Base-by-base conservation (phyloP, 2,329 filamentous ascomycete species). In the Colletotrichum tanaceti region DNA sequence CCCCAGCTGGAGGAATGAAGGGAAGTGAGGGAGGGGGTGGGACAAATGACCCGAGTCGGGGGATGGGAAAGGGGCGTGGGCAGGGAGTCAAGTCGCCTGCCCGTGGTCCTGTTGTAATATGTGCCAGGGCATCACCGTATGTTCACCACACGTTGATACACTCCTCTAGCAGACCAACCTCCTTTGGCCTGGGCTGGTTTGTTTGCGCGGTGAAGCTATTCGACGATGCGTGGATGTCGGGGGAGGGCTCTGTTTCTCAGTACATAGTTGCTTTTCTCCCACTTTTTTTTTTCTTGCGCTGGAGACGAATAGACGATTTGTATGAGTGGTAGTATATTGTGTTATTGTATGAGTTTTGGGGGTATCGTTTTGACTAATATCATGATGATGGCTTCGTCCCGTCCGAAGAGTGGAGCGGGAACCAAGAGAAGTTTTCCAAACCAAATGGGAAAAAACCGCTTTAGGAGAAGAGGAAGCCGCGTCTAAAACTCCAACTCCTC, bases 401-500 rank as follows among this genome's bases (percentile, higher is more conserved):
- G 39, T 41, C 39, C 13, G 7, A 7, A 32, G 9, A n/a, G n/a
- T n/a, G n/a, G n/a, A n/a, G n/a, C n/a, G n/a, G n/a, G n/a, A n/a
- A n/a, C n/a, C n/a, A n/a, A n/a, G n/a, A n/a, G n/a, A n/a, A n/a
- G n/a, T n/a, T n/a, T n/a, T n/a, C n/a, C n/a, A n/a, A n/a, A n/a
- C n/a, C n/a, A n/a, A n/a, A n/a, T n/a, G n/a, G n/a, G n/a, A n/a
- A n/a, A n/a, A n/a, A n/a, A n/a, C n/a, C n/a, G n/a, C n/a, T n/a
- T 10, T 0, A 10, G 28, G 52, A 24, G 28, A 5, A 2, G 20
- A 2, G 20, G 1, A 53, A 1, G 9, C 13, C 20, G 9, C 10
- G 3, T 18, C 18, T 38, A 90, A 75, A 91, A 87, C 76, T 91
- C 91, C 79, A 92, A 79, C 81, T 92, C 90, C 74, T 94, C 91